A percentile compares a stretch with the other conserved stretches of the same genome.
phyloP scores from a whole-genome alignment of 164 flowering plant genomes.

The Tetracentron sinense region DNA sequence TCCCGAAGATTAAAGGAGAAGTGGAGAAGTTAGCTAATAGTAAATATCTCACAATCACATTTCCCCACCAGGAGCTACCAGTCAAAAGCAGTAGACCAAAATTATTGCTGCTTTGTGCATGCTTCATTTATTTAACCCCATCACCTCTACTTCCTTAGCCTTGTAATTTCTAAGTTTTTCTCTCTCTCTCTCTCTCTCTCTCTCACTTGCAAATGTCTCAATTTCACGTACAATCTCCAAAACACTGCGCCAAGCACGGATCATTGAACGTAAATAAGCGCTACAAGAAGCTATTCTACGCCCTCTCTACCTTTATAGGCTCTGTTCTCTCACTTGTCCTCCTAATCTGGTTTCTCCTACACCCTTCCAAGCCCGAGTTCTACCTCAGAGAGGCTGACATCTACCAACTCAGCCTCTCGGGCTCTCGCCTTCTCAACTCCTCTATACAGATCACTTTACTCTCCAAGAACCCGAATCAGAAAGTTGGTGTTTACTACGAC shows the following conservation, averaged over 20 bases:
- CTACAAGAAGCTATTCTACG: constrained; percentile 21
- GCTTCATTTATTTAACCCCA: no score
- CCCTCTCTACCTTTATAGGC: constrained; percentile 19
- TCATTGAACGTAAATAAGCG: constrained; percentile 15
- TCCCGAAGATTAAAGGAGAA: no score
- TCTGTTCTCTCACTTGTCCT: constrained; percentile 15
- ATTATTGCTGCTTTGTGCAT: no score
- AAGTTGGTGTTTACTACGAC: constrained; percentile 30
- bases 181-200: no score
- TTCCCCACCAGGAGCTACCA: no score
- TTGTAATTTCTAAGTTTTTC: no score
- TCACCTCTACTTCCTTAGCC: no score
- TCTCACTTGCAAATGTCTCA: no score
- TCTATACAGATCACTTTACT: constrained; percentile 31
- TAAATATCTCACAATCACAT: no score
- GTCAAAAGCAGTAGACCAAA: no score
- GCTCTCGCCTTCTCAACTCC: constrained; percentile 27
- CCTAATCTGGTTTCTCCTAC: constrained; percentile 25
- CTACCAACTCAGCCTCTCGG: constrained; percentile 28
- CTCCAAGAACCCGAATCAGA: constrained; percentile 28
- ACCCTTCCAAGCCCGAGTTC: constrained; percentile 34
- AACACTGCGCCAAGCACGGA: constrained; percentile 28
- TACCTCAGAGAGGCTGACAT: constrained; percentile 24
- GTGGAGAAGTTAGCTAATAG: no score
- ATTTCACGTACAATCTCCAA: no score